Evolutionary conservation across 129 eudicot species (phyloP).

Genomic region (Helichrysum umbraculigerum): DNA sequence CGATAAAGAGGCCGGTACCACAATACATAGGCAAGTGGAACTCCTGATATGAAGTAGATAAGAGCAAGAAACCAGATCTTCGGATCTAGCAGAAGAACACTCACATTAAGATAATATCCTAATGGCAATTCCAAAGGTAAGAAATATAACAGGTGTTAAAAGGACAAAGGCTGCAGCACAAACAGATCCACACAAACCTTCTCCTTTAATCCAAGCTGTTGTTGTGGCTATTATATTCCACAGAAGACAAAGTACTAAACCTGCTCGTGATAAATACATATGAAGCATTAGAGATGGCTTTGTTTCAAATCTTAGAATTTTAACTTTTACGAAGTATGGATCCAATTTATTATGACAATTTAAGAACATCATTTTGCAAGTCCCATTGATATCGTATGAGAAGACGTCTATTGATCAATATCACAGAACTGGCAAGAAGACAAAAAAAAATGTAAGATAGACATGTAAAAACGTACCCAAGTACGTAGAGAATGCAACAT

Average conservation of each 20-base stretch:
- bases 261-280: conserved; percentile 40
- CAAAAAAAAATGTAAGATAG: neutral
- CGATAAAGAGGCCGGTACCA: conserved; percentile 95
- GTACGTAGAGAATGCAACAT: conserved; percentile 89
- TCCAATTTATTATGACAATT: neutral
- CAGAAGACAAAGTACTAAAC: conserved; percentile 65
- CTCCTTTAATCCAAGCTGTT: conserved; percentile 89
- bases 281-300: conserved; percentile 9
- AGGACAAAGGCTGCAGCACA: neutral
- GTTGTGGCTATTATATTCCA: conserved; percentile 95
- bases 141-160: conserved; percentile 16
- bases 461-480: conserved; percentile 55
- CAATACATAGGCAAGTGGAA: conserved; percentile 76
- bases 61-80: conserved; percentile 82
- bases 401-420: conserved; percentile 1
- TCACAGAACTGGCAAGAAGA: neutral
- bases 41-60: conserved; percentile 81
- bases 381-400: conserved; percentile 2
- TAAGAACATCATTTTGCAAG: neutral
- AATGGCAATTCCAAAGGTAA: neutral
- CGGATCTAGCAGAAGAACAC: conserved; percentile 41
- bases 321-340: neutral
- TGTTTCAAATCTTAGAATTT: neutral
- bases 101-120: neutral
- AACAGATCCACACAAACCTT: conserved; percentile 48